Percentiles rank a stretch among this genome's conserved stretches.
Evolutionary conservation across 805 yeast genomes (phyloP).

Genomic region (Teunomyces tritomae): DNA sequence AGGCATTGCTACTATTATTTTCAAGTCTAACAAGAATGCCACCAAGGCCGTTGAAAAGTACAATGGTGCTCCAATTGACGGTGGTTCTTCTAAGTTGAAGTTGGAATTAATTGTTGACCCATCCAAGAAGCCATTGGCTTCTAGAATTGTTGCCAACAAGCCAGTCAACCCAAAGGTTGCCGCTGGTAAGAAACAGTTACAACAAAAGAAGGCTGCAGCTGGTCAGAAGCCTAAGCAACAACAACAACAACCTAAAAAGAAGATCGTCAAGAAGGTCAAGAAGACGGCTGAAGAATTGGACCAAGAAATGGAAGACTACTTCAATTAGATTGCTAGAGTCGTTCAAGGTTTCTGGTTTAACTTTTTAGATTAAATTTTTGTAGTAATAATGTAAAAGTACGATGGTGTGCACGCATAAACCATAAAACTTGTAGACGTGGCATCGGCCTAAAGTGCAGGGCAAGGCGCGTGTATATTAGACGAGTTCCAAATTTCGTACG

Average conservation of each 20-base stretch:
- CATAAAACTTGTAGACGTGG: conserved; percentile 1
- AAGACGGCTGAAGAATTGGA: conserved; percentile 92
- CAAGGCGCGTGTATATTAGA: background rate
- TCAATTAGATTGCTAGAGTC: conserved; percentile 21
- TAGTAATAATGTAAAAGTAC: background rate
- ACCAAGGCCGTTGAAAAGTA: conserved; percentile 74
- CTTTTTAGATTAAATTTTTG: background rate
- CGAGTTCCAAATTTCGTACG: background rate
- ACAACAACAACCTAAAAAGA: conserved; percentile 31
- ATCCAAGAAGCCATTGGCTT: conserved; percentile 65
- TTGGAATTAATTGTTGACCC: conserved; percentile 86
- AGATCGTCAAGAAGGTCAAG: conserved; percentile 38
- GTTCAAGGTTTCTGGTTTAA: no score
- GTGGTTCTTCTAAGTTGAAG: conserved; percentile 73
- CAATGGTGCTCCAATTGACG: conserved; percentile 92
- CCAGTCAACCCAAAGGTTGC: conserved; percentile 16
- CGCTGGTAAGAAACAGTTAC: conserved; percentile 26
- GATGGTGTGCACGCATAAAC: background rate
- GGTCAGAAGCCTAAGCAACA: conserved; percentile 13
- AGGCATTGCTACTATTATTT: conserved; percentile 87
- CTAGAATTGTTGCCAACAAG: conserved; percentile 62
- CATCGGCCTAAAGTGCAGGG: background rate
- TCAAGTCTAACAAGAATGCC: conserved; percentile 69
- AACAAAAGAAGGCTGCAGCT: conserved; percentile 30
- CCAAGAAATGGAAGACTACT: conserved; percentile 97